phyloP scores from a whole-genome alignment of 2,329 filamentous ascomycete species.

The Raffaelea albimanens region DNA sequence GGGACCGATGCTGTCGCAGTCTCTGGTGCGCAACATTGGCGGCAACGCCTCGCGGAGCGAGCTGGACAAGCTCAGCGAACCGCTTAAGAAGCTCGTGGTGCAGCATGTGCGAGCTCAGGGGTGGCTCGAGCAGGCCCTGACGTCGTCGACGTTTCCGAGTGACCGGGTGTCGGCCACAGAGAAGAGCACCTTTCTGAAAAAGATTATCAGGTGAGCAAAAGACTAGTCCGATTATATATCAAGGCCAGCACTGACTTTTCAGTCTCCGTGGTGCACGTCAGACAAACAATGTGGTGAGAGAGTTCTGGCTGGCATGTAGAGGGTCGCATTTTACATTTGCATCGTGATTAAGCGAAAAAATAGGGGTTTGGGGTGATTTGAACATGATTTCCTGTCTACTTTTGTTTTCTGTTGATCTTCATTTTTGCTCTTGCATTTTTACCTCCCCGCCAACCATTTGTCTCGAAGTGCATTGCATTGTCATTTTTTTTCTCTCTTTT shows the following conservation, averaged over 20 bases:
- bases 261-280: conserved; percentile 54
- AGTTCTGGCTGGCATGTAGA: conserved; percentile 64
- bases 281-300: conserved; percentile 58
- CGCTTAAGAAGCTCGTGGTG: conserved; percentile 57
- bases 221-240: no score
- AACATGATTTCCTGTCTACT: background rate
- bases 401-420: background rate
- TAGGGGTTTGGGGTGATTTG: background rate
- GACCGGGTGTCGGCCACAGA: conserved; percentile 49
- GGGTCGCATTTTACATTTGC: conserved; percentile 52
- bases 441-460: no score
- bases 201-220: conserved; percentile 52
- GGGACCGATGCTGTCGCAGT: conserved; percentile 50
- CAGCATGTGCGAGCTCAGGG: conserved; percentile 43
- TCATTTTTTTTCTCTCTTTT: no score
- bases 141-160: conserved; percentile 46
- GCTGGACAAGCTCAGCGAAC: conserved; percentile 60
- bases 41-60: conserved; percentile 63
- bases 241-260: no score
- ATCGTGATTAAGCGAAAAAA: conserved; percentile 21
- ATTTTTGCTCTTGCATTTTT: background rate
- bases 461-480: no score
- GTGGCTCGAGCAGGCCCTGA: conserved; percentile 55
- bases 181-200: conserved; percentile 56
- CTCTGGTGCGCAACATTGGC: conserved; percentile 55